Conservation (phyloP, 192 early-diverging fungal genomes). For the Podila horticola region DNA sequence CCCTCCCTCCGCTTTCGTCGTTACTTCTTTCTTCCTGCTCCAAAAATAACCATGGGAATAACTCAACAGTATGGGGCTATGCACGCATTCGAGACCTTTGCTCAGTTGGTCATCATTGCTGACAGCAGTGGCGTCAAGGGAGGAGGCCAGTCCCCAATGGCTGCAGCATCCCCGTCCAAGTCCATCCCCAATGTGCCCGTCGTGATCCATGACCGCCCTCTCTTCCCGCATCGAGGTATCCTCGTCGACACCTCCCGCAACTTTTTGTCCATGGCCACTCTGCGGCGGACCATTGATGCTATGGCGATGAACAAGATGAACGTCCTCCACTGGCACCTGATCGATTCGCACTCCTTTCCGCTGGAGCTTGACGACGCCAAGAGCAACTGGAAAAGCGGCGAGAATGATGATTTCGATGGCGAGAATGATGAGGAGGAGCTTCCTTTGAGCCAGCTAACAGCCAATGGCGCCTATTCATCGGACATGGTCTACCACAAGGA, state of each 20-base stretch:
- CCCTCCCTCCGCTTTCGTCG: no score
- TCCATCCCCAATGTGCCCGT: slow-evolving; percentile 18
- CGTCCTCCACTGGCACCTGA: slow-evolving; percentile 86
- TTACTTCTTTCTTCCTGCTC: not conserved
- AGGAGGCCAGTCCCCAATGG: no score
- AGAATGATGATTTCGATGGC: not conserved
- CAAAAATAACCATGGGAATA: not conserved
- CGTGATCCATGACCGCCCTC: slow-evolving; percentile 68
- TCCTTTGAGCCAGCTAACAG: slow-evolving; percentile 67
- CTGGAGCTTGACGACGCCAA: slow-evolving; percentile 57
- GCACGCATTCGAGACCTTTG: slow-evolving; percentile 78
- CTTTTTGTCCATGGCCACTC: slow-evolving; percentile 68
- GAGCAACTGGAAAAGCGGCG: not conserved
- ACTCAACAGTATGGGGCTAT: slow-evolving; percentile 67
- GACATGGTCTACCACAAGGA: slow-evolving; percentile 76
- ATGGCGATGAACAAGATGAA: slow-evolving; percentile 88
- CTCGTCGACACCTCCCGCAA: slow-evolving; percentile 80
- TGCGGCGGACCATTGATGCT: slow-evolving; percentile 77
- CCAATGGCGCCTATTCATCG: slow-evolving; percentile 73
- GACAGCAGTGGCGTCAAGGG: slow-evolving; percentile 36
- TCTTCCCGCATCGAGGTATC: slow-evolving; percentile 73
- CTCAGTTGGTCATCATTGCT: slow-evolving; percentile 66
- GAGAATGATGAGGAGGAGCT: not conserved
- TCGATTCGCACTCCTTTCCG: slow-evolving; percentile 80
- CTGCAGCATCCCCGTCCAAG: no score